Evolutionary conservation across 768 basidiomycete species (phyloP), one percentile per base, ranked within the genome.

Genomic region (Boletus reticuloceps): DNA sequence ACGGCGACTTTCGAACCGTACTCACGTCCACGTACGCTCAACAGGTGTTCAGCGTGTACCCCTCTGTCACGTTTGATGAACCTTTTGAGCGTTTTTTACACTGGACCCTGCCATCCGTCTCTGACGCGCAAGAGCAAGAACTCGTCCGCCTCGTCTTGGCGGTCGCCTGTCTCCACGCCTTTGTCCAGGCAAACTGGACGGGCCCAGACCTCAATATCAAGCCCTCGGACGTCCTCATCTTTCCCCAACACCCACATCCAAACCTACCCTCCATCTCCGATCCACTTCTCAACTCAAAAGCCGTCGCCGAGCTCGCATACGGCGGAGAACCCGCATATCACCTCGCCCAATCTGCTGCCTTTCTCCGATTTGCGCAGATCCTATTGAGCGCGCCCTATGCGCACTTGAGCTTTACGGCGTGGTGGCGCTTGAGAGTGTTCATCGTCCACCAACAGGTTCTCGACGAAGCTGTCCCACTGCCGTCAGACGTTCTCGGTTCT

Each of bases 241-340:
- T 81, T 25, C 63, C 75, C 39, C 60, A 62, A 29, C 58, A 68
- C 32, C 44, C 53, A 31, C 27, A 4, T 27, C 29, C 38, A 25
- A 9, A 9, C 10, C 5, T 63, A n/a, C 25, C 58, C 4, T n/a
- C 51, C 17, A 36, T 73, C 29, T 74, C 76, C 37, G 79, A 84
- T 37, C 78, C 83, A 20, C 52, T 69, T 4, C 72, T 98, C 39
- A 81, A 93, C 63, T 71, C 74, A 29, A 82, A 82, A 45, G 83
- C 94, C 22, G 75, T 93, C 54, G 75, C 85, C 6, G 84, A 89
- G 58, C 81, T 99, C 41, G 86, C 94, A 1, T 83, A 81, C 57
- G 83, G 84, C 5, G 97, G 97, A 4, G 97, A 98, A 73, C 97
- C 97, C 10, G 93, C 91, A 0, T 99, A 98, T 73, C 97, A 98